A percentile compares a stretch with the other conserved stretches of the same genome.
These are phyloP conservation scores for Calocera cornea DNA, from an alignment of 768 basidiomycete species.

Conservation along the genomic window DNA sequence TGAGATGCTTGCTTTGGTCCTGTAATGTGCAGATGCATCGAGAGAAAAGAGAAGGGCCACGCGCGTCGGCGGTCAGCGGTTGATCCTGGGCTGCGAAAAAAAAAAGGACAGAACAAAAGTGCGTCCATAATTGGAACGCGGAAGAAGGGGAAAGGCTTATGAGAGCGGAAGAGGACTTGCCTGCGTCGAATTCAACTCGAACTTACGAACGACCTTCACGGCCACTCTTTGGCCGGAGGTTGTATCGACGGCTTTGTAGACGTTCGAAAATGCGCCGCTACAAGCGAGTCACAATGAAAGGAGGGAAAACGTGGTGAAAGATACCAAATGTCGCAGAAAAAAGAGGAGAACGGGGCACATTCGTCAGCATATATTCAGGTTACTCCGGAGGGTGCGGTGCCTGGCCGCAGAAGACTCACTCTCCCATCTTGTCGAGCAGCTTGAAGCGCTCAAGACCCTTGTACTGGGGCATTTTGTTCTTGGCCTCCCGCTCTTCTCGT, in stretches of 20 bases:
- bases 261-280: slow-evolving; percentile 96
- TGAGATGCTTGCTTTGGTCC: slow-evolving; percentile 88
- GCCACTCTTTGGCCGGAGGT: slow-evolving; percentile 67
- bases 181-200: slow-evolving; percentile 80
- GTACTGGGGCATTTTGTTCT: slow-evolving; percentile 70
- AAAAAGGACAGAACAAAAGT: slow-evolving; percentile 19
- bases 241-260: slow-evolving; percentile 80
- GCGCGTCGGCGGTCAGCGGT: not conserved
- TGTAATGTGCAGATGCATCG: slow-evolving; percentile 22
- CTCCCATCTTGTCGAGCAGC: slow-evolving; percentile 80
- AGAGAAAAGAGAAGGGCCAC: slow-evolving; percentile 4
- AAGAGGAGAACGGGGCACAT: slow-evolving; percentile 6
- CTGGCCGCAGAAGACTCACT: slow-evolving; percentile 41
- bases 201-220: slow-evolving; percentile 92
- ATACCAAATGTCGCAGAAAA: slow-evolving; percentile 1
- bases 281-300: slow-evolving; percentile 16
- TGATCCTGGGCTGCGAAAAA: not conserved
- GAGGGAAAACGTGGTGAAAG: not conserved
- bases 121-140: slow-evolving; percentile 11
- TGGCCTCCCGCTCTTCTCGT: slow-evolving; percentile 58
- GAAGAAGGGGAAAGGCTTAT: slow-evolving; percentile 5
- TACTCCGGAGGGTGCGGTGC: not conserved
- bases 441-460: slow-evolving; percentile 70
- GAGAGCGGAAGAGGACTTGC: slow-evolving; percentile 38
- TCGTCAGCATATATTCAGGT: slow-evolving; percentile 1